Evolutionary conservation across 1,284 basidiomycete species (phyloP), one percentile per base, ranked within the genome.

Genomic region (Ustilago crameri): DNA sequence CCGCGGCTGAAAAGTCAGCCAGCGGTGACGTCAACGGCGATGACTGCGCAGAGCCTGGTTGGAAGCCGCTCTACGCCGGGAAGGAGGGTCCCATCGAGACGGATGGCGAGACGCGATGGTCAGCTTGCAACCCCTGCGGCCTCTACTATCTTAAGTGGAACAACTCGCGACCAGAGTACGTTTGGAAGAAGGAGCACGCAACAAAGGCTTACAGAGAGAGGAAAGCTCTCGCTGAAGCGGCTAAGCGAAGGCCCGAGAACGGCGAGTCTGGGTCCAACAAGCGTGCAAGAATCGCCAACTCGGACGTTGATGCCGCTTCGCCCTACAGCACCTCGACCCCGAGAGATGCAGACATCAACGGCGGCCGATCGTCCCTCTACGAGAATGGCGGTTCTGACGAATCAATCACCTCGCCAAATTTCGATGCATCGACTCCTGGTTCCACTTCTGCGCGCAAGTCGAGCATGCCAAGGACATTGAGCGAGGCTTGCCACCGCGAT

Each of bases 91-190:
- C 65, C 5, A 50, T 69, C 46, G 51, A 64, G 48, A 64, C 76
- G 4, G 67, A 78, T 40, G 64, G 58, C 44, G 63, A 74, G 35
- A 62, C 64, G 10, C 61, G 62, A 15, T 76, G 77, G 74, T 70
- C 75, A n/a, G 71, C 79, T 5, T 81, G 79, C 67, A 81, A 81
- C 41, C 65, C 78, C n/a, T 81, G 79, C 45, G 78, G 79, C n/a
- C 57, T 76, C 22, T 79, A 78, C 68, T 81, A 64, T 44, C 60
- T 66, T 46, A 79, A 79, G 51, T 77, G 72, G 62, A 54, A 68
- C 60, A 62, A 70, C 22, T 69, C 73, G 34, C 70, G 78, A 10
- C 74, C 75, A 5, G 72, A 76, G 30, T 71, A 73, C 56, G 69
- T 79, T 12, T 70, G 70, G 65, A 63, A 64, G 30, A 65, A 64